Percentiles rank a stretch among this genome's conserved stretches.
These are phyloP conservation scores for Coprinellus aureogranulatus DNA, from an alignment of 768 basidiomycete genomes.

Conservation along the genomic window DNA sequence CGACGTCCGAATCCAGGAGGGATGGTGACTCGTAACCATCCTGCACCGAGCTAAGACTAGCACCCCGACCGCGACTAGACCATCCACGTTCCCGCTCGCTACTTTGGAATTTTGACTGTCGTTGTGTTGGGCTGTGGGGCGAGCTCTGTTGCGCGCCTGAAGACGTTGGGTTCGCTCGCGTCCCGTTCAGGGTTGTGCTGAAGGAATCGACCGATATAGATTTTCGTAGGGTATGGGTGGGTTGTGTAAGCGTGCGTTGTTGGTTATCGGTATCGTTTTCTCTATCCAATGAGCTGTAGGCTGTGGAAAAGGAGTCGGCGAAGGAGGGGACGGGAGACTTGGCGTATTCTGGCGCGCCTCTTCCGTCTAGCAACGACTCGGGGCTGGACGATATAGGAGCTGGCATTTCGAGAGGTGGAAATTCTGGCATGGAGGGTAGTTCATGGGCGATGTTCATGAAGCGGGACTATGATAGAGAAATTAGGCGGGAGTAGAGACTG, in stretches of 20 bases:
- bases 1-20: constrained; percentile 50
- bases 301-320: constrained; percentile 43
- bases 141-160: constrained; percentile 34
- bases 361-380: constrained; percentile 11
- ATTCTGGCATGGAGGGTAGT: constrained; percentile 18
- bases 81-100: constrained; percentile 20
- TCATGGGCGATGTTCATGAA: constrained; percentile 19
- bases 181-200: constrained; percentile 39
- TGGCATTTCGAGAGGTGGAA: constrained; percentile 26
- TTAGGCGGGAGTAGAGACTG: constrained; percentile 1
- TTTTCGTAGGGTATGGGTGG: constrained; percentile 55
- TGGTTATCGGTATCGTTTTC: constrained; percentile 22
- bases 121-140: constrained; percentile 21
- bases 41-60: constrained; percentile 50
- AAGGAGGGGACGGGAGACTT: constrained; percentile 35
- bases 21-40: constrained; percentile 38
- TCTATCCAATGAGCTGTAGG: constrained; percentile 35
- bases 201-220: constrained; percentile 80
- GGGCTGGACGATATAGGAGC: constrained; percentile 6
- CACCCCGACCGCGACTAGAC: constrained; percentile 50
- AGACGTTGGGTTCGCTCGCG: constrained; percentile 38
- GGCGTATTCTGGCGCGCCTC: constrained; percentile 14
- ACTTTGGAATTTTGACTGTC: constrained; percentile 3
- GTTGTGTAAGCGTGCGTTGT: constrained; percentile 23
- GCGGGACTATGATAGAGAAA: background rate